These are phyloP conservation scores for Tricholomella constricta DNA, from an alignment of 768 basidiomycete genomes.

Conservation along the genomic window DNA sequence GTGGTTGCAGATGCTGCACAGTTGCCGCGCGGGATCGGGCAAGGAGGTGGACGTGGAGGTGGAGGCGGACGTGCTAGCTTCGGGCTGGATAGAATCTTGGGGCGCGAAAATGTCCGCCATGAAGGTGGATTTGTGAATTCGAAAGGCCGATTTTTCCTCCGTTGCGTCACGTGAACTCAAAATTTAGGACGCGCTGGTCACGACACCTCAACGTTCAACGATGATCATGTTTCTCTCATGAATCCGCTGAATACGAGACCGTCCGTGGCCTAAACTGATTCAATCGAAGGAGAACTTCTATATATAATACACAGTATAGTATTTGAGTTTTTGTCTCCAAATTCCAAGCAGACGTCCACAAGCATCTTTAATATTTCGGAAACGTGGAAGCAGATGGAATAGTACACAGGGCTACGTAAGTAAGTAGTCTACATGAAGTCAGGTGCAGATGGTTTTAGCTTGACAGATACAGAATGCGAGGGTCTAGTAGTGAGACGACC, in stretches of 20 bases:
- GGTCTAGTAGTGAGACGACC: neutral
- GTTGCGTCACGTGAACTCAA: no score
- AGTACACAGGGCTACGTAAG: conserved; percentile 1
- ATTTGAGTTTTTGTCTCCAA: no score
- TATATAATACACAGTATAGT: no score
- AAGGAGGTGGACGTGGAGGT: conserved; percentile 7
- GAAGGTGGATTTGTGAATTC: neutral
- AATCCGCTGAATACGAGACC: no score
- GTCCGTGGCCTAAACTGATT: no score
- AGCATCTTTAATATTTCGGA: no score
- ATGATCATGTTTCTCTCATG: no score
- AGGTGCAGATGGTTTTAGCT: neutral
- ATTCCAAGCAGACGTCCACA: no score
- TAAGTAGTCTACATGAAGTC: neutral
- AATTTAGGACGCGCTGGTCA: no score
- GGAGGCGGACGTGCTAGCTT: conserved; percentile 15
- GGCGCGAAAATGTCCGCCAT: conserved; percentile 13
- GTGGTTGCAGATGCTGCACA: conserved; percentile 53
- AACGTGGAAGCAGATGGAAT: neutral
- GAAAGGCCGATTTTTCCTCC: no score
- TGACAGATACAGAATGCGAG: conserved; percentile 2
- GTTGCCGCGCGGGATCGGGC: conserved; percentile 18
- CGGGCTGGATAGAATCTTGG: conserved; percentile 1
- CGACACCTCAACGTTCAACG: no score
- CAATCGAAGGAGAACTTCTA: no score